Base-by-base conservation (phyloP, 2,329 filamentous ascomycete species). In the Ilyonectria sp. region DNA sequence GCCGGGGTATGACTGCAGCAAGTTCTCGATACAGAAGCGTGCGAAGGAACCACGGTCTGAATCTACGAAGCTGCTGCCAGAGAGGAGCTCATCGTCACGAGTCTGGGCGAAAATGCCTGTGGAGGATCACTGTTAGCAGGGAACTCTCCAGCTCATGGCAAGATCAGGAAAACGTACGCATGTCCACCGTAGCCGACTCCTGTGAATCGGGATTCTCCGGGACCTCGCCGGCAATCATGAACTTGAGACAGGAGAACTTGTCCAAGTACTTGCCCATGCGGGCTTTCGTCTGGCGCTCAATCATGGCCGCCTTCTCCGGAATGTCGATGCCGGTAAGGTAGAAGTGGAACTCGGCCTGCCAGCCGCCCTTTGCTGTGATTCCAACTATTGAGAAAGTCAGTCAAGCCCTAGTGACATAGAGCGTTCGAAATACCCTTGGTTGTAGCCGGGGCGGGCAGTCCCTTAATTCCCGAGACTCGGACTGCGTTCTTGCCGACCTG, bases 151-250 rank as follows among this genome's bases (percentile, higher is more conserved):
- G 26, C 26, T 26, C 26, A 26, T 26, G n/a, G 11, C 7, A n/a
- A n/a, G 40, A 43, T 43, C 15, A 15, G 6, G 9, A 2, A n/a
- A n/a, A n/a, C 40, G 17, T 43, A 43, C 83, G 72, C 69, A 86
- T 80, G 63, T 85, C 82, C 1, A 86, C 84, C 1, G 85, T 87
- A 3, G 83, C 84, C 2, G 79, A 79, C 21, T 82, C 81, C 50
- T 86, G 83, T 26, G 78, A 80, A 6, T 70, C 70, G 0, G 82
- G 81, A 56, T 84, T 75, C 2, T 77, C 73, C 1, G 79, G 77
- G 70, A 79, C 23, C 74, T 78, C 26, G 81, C 85, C 65, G 80
- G 83, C 65, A 59, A 63, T 53, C 63, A 70, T 65, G 77, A 80
- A 68, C 72, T 74, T 64, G 73, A 72, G 59, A 82, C 80, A 52